These are phyloP conservation scores for Trichophyton schoenleinii DNA, from an alignment of 2,329 filamentous ascomycete genomes.

Conservation along the genomic window DNA sequence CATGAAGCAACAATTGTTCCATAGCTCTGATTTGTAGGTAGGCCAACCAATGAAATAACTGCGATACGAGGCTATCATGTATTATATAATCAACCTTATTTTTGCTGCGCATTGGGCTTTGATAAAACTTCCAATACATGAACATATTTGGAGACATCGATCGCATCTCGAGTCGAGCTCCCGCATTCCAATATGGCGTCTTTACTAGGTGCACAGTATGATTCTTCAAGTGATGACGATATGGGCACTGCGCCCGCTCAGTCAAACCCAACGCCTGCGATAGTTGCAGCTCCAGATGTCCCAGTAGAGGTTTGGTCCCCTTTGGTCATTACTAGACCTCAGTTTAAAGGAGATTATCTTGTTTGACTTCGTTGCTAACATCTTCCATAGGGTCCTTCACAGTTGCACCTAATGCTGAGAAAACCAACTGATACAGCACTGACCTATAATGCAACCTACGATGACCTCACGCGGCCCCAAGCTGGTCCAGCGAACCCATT, in stretches of 20 bases:
- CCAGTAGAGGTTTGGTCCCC: slow-evolving; percentile 45
- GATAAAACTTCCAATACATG: not conserved
- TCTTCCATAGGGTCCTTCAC: slow-evolving; percentile 35
- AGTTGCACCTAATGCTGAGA: slow-evolving; percentile 40
- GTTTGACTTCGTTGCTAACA: slow-evolving; percentile 21
- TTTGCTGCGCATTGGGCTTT: not conserved
- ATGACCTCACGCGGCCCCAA: slow-evolving; percentile 53
- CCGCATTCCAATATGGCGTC: slow-evolving; percentile 25
- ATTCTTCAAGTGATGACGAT: slow-evolving; percentile 41
- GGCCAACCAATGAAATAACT: not conserved
- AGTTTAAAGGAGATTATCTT: not conserved
- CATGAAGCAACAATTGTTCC: no score
- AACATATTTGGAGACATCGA: not conserved
- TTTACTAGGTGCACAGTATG: slow-evolving; percentile 34
- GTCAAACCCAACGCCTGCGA: slow-evolving; percentile 17
- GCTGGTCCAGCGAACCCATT: slow-evolving; percentile 66
- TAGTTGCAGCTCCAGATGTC: slow-evolving; percentile 42
- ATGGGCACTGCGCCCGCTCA: slow-evolving; percentile 15
- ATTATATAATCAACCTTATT: not conserved
- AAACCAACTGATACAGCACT: slow-evolving; percentile 40
- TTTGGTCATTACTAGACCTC: slow-evolving; percentile 3
- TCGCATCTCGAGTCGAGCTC: not conserved
- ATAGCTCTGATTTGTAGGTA: no score
- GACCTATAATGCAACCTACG: slow-evolving; percentile 50
- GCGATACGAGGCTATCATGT: not conserved